Evolutionary conservation across 2,329 filamentous ascomycete species (phyloP), one percentile per base, ranked within the genome.

Genomic region (Trichoderma koningiopsis): DNA sequence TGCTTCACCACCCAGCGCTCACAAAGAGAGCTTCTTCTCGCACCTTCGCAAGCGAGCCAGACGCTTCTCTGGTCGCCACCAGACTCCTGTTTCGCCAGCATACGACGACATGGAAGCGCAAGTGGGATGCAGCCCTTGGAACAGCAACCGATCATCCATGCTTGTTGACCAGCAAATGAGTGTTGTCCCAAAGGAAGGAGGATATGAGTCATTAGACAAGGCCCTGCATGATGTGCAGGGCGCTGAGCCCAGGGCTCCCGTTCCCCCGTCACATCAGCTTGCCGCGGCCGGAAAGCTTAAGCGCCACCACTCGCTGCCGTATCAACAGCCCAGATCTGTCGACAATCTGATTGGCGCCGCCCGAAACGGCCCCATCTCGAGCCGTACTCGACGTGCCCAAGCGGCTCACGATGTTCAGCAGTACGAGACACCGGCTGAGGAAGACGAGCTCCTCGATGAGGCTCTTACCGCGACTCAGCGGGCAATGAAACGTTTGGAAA

Each of bases 11-110:
- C 89, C 91, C 0, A 90, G 87, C 75, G 92, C 88, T 22, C 92
- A 94, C 68, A 96, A 96, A 77, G 96, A 99, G 79, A 93, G 96
- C 80, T 99, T 99, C 84, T 99, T 99, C 82, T 98, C 96, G 0
- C 96, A 99, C 78, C 86, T 99, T 8, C 89, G 96, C 68, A 99
- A 99, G 81, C 91, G 95, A 63, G 96, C 96, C 33, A 89, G 96
- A 74, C 88, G 96, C 73, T 90, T 99, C 71, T 99, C 96, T 31
- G 96, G 96, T 58, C 90, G 95, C 69, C 94, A 97, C 77, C 92
- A 95, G 77, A 90, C 89, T 16, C 91, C 93, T 8, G 88, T 91
- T 70, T 92, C 93, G 22, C 91, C 93, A 10, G 88, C 87, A 55
- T 89, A 90, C 68, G 94, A 97, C 74, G 95, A 98, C 76, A 84